phyloP scores from a whole-genome alignment of 2,329 filamentous ascomycete genomes.

The Aaosphaeria pasadenensis region DNA sequence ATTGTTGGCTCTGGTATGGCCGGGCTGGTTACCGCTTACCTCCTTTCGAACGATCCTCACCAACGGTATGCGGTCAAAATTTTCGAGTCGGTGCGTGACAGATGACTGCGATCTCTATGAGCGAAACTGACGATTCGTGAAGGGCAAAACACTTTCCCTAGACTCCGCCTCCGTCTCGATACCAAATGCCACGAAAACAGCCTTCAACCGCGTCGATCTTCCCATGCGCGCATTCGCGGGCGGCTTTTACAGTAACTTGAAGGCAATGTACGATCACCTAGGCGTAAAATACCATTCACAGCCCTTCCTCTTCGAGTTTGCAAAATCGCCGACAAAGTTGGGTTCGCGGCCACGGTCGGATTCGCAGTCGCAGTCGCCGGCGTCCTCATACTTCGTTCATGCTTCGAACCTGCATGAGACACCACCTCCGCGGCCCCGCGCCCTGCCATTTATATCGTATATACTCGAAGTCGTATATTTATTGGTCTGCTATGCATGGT shows the following conservation, averaged over 20 bases:
- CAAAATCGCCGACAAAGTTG: constrained; percentile 21
- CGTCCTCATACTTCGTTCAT: constrained; percentile 49
- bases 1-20: constrained; percentile 51
- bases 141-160: constrained; percentile 45
- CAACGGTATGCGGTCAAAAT: constrained; percentile 43
- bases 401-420: constrained; percentile 54
- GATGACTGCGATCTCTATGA: neutral
- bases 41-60: constrained; percentile 41
- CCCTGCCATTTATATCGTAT: constrained; percentile 36
- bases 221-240: constrained; percentile 53
- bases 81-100: constrained; percentile 43
- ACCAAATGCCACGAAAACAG: constrained; percentile 17
- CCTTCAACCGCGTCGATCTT: constrained; percentile 42
- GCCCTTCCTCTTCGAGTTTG: constrained; percentile 55
- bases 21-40: constrained; percentile 46
- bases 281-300: constrained; percentile 50
- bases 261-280: constrained; percentile 56
- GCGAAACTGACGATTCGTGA: neutral
- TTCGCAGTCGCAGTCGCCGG: constrained; percentile 1
- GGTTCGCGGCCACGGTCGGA: neutral
- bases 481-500: constrained; percentile 52
- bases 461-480: constrained; percentile 46
- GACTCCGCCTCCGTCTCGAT: constrained; percentile 45
- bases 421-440: constrained; percentile 42
- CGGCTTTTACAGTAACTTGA: constrained; percentile 56